A percentile compares a stretch with the other conserved stretches of the same genome.
Conservation (phyloP, 2,329 filamentous ascomycete species). For the Conoideocrella luteorostrata region DNA sequence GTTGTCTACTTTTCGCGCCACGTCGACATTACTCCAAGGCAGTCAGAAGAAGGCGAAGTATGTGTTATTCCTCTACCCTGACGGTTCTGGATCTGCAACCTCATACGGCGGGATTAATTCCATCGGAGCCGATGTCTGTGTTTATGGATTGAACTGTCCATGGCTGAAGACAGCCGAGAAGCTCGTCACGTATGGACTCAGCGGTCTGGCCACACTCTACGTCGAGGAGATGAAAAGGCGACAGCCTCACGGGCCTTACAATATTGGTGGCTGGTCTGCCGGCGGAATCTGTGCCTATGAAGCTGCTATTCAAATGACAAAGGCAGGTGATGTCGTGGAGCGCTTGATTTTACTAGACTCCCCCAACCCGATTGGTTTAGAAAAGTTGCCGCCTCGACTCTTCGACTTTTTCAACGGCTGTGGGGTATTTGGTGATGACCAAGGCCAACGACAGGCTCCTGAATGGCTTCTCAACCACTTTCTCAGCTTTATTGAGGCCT, state of each 20-base stretch:
- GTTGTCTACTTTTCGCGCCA: conserved; percentile 8
- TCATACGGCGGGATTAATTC: conserved; percentile 42
- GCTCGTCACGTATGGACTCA: conserved; percentile 5
- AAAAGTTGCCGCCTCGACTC: conserved; percentile 54
- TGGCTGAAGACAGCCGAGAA: conserved; percentile 56
- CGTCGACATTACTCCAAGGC: conserved; percentile 2
- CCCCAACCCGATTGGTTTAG: conserved; percentile 58
- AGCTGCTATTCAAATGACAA: conserved; percentile 52
- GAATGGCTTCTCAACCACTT: conserved; percentile 69
- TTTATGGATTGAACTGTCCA: conserved; percentile 51
- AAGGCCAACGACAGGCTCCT: conserved; percentile 63
- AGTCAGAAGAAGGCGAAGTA: conserved; percentile 6
- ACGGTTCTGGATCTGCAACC: conserved; percentile 56
- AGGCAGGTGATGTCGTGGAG: conserved; percentile 49
- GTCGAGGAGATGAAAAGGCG: conserved; percentile 60
- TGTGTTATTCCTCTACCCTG: conserved; percentile 30
- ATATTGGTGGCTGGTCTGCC: conserved; percentile 66
- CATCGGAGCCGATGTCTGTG: conserved; percentile 38
- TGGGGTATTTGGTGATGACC: conserved; percentile 65
- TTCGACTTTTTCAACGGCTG: conserved; percentile 67
- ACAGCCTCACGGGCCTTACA: conserved; percentile 62
- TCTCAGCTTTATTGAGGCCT: conserved; percentile 57
- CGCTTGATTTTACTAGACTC: conserved; percentile 59
- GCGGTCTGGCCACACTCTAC: conserved; percentile 40
- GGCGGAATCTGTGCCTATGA: conserved; percentile 67